These are phyloP conservation scores for Madurella mycetomatis DNA, from an alignment of 2,329 filamentous ascomycete species.

Conservation along the genomic window DNA sequence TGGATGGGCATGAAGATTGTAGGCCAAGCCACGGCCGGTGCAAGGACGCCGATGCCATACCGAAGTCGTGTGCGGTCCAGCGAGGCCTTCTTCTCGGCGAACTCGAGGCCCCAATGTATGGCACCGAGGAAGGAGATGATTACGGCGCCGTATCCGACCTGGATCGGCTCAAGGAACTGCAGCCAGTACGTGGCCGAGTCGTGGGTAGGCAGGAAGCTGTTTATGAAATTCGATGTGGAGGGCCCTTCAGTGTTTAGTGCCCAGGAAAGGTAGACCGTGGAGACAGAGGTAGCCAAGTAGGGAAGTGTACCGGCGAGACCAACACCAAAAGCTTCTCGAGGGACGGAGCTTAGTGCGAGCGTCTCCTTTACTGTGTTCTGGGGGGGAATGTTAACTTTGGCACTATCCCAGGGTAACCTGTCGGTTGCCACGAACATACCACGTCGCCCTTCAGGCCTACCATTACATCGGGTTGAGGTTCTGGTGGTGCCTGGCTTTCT, in stretches of 20 bases:
- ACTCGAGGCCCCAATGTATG: conserved; percentile 90
- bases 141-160: conserved; percentile 86
- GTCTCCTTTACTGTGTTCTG: conserved; percentile 65
- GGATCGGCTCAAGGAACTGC: conserved; percentile 74
- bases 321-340: conserved; percentile 62
- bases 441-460: conserved; percentile 45
- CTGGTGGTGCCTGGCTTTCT: conserved; percentile 24
- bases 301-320: conserved; percentile 77
- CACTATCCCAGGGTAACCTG: too few species aligned
- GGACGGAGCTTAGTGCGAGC: conserved; percentile 60
- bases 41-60: conserved; percentile 77
- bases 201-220: conserved; percentile 62
- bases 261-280: conserved; percentile 78
- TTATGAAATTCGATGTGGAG: conserved; percentile 56
- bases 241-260: conserved; percentile 67
- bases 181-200: conserved; percentile 70
- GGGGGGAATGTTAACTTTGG: not conserved
- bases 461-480: conserved; percentile 25
- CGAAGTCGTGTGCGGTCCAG: conserved; percentile 65
- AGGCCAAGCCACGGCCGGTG: conserved; percentile 82
- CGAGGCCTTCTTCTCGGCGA: conserved; percentile 62
- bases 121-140: conserved; percentile 93
- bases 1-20: conserved; percentile 80
- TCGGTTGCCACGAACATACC: conserved; percentile 40
- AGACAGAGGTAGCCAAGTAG: conserved; percentile 77